Base-by-base conservation (phyloP, 148 eudicot species). In the Oxyria digyna region DNA sequence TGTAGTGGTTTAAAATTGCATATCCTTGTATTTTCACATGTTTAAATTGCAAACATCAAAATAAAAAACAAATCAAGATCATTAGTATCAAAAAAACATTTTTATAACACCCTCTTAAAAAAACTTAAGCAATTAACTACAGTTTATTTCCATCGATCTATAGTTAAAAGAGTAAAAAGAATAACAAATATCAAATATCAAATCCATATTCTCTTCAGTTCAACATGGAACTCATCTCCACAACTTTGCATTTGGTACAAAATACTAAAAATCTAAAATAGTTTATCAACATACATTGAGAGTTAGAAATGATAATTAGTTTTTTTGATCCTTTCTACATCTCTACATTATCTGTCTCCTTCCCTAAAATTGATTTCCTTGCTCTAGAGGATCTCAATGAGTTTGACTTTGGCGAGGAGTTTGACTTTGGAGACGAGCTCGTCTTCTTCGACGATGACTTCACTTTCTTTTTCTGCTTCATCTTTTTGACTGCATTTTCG, bases 371-470 rank as follows among this genome's bases (percentile, higher is more conserved):
- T 27, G 84, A 69, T 76, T 81, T 86, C 75, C 81, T 84, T 8
- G 84, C 63, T 74, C 81, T 81, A 7, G 84, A 68, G 62, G 74
- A 72, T 75, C 87, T 78, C 0, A 82, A 73, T 6, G 87, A 85
- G 73, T 74, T 75, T 18, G 83, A 81, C 67, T 76, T 79, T 0
- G 85, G 80, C 6, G 73, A 71, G 4, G 74, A 71, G 68, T 10
- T 40, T n/a, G 54, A 62, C 32, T 40, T 62, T 0, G 68, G 52
- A 27, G 74, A 62, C 27, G 74, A 71, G 62, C 18, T 52, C 3
- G 73, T 54, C 66, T 70, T 70, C 48, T 38, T 52, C 2, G 73
- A 41, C 0, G 66, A 54, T 8, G 49, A 75, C 55, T 76, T 83
- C n/a, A 4, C 45, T 73, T 86, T 86, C 80, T 77, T 83, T 69